A percentile compares a stretch with the other conserved stretches of the same genome.
Conservation (phyloP, 768 basidiomycete genomes). For the Boletus subcaerulescens region DNA sequence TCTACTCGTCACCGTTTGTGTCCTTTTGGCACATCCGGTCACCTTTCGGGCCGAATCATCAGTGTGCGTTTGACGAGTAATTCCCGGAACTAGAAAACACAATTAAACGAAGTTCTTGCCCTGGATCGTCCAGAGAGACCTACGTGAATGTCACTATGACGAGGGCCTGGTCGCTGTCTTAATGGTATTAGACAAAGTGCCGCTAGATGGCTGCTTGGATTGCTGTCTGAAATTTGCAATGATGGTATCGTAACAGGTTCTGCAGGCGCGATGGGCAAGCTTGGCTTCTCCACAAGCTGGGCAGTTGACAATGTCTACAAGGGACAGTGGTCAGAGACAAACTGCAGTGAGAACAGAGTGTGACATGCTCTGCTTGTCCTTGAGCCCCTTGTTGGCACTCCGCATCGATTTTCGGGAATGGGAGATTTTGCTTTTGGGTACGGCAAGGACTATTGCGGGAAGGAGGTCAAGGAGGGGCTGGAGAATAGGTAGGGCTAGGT, state of each 20-base stretch:
- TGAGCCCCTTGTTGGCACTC: conserved; percentile 89
- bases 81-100: not conserved
- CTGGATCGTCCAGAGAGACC: not conserved
- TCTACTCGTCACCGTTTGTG: too few species aligned
- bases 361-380: conserved; percentile 81
- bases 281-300: conserved; percentile 88
- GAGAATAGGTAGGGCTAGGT: conserved; percentile 39
- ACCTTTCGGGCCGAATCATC: not conserved
- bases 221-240: conserved; percentile 22
- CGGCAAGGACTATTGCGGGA: conserved; percentile 85
- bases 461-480: conserved; percentile 67
- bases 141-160: not conserved
- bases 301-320: conserved; percentile 82
- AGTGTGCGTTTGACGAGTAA: not conserved
- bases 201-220: conserved; percentile 7
- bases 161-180: not conserved
- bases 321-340: conserved; percentile 5
- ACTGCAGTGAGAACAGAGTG: not conserved
- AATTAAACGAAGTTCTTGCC: not conserved
- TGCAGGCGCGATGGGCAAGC: conserved; percentile 85
- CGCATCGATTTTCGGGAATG: conserved; percentile 96
- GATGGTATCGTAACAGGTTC: conserved; percentile 59
- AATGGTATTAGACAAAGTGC: not conserved
- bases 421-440: conserved; percentile 91
- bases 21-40: too few species aligned